Evolutionary conservation across 1,139 yeast species (phyloP), one percentile per base, ranked within the genome.

Genomic region (Diutina pseudorugosa): DNA sequence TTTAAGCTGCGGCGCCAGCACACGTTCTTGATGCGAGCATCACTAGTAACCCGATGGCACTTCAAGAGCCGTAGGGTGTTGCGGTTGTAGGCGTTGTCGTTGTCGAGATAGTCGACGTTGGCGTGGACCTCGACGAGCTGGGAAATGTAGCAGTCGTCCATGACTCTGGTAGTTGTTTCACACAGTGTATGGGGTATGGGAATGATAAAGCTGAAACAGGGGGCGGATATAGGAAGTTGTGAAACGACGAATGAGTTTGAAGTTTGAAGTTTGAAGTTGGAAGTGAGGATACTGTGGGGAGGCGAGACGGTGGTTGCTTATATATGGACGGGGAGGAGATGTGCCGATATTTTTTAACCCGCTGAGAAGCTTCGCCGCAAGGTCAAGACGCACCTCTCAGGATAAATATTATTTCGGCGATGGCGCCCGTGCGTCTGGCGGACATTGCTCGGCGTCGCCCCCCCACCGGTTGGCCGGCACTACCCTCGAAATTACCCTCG

Each of bases 1-100:
- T 71, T 71, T 56, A 62, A 62, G 59, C 70, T 65, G 55, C 77
- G 60, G 56, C 78, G 65, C 78, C 78, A 73, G 53, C 75, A 67
- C 3, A 67, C 65, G 57, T 73, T 73, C 51, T 64, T 64, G 41
- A 73, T 60, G 52, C 77, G 59, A 51, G 60, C 58, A n/a, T 60
- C 56, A n/a, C 57, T 56, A 7, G 67, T 60, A 14, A 68, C 16
- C 21, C 49, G 49, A 14, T 45, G 49, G 40, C 49, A 45, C 40
- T 18, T n/a, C 5, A 45, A 27, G 3, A 45, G 23, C 40, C 16
- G 49, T 11, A 45, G 21, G 23, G 49, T 45, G 30, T 45, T 45
- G 51, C 65, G 64, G 52, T 57, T 55, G 51, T 61, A 57, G 53
- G 64, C 57, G 30, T 57, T 55, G 51, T 51, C 48, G 52, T 54